phyloP scores from a whole-genome alignment of 352 stramenopile genomes.

The Halophytophthora polymorphica region DNA sequence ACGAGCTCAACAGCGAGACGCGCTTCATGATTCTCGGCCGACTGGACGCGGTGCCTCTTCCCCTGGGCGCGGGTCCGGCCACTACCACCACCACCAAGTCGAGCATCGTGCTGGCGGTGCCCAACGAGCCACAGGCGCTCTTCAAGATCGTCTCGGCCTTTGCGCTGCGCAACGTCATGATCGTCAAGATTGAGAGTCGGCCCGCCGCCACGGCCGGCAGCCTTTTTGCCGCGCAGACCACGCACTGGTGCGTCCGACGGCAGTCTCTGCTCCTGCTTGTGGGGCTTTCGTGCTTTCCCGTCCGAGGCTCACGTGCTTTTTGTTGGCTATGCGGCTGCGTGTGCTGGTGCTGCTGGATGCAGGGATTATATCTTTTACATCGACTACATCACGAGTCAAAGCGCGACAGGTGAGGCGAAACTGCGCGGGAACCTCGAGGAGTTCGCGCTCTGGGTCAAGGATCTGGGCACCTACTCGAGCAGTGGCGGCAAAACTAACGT shows the following conservation, averaged over 20 bases:
- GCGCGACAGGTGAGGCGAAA: conserved; percentile 39
- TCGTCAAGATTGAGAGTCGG: conserved; percentile 83
- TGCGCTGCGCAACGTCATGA: conserved; percentile 69
- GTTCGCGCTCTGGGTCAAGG: conserved; percentile 77
- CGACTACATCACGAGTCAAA: conserved; percentile 61
- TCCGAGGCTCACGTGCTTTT: neutral
- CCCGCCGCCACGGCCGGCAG: conserved; percentile 55
- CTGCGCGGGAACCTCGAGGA: conserved; percentile 63
- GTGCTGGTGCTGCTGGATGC: conserved; percentile 1
- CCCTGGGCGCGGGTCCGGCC: conserved; percentile 19
- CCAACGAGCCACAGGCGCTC: conserved; percentile 65
- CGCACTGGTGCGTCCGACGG: conserved; percentile 43
- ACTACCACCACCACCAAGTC: conserved; percentile 44
- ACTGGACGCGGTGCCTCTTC: conserved; percentile 39
- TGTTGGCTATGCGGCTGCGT: neutral
- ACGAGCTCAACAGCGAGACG: conserved; percentile 72
- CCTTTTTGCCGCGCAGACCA: conserved; percentile 63
- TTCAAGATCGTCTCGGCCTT: conserved; percentile 82
- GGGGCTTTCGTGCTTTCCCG: neutral
- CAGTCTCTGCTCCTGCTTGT: neutral
- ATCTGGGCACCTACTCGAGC: conserved; percentile 67
- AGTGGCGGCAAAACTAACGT: conserved; percentile 58
- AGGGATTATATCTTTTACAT: conserved; percentile 85
- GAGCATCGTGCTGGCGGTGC: conserved; percentile 66
- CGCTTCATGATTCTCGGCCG: conserved; percentile 71